These are phyloP conservation scores for Monosporozyma solicola DNA, from an alignment of 805 yeast species.

Conservation along the genomic window DNA sequence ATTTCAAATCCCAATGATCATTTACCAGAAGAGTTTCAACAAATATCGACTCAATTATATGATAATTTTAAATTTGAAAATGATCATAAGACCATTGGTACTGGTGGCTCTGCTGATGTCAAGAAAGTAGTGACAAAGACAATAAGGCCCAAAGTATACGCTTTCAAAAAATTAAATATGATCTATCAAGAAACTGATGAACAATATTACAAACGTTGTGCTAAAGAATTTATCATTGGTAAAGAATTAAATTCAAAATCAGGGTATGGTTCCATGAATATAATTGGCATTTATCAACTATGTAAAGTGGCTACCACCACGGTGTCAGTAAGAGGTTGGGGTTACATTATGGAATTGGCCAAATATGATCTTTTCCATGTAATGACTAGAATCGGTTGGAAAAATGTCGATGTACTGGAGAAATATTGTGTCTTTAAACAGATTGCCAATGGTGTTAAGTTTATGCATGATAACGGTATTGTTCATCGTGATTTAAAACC, in stretches of 20 bases:
- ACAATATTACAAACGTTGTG: conserved; percentile 55
- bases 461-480: conserved; percentile 54
- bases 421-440: conserved; percentile 64
- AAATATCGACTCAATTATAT: conserved; percentile 39
- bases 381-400: conserved; percentile 54
- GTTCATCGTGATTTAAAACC: conserved; percentile 72
- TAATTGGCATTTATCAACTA: conserved; percentile 9
- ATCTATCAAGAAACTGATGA: conserved; percentile 54
- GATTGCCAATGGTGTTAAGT: conserved; percentile 50
- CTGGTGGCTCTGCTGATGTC: conserved; percentile 67
- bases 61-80: conserved; percentile 46
- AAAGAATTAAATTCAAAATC: conserved; percentile 32
- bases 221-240: conserved; percentile 56
- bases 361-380: conserved; percentile 55
- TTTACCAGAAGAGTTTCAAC: conserved; percentile 46
- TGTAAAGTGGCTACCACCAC: conserved; percentile 46
- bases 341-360: conserved; percentile 59
- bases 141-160: conserved; percentile 32
- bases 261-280: conserved; percentile 4
- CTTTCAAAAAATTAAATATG: conserved; percentile 56
- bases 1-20: conserved; percentile 57
- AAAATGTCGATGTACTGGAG: conserved; percentile 39
- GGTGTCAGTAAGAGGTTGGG: conserved; percentile 61
- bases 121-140: conserved; percentile 33
- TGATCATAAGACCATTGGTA: conserved; percentile 46